These are phyloP conservation scores for Monosporascus sp. DNA, from an alignment of 2,329 filamentous ascomycete species.

Conservation along the genomic window DNA sequence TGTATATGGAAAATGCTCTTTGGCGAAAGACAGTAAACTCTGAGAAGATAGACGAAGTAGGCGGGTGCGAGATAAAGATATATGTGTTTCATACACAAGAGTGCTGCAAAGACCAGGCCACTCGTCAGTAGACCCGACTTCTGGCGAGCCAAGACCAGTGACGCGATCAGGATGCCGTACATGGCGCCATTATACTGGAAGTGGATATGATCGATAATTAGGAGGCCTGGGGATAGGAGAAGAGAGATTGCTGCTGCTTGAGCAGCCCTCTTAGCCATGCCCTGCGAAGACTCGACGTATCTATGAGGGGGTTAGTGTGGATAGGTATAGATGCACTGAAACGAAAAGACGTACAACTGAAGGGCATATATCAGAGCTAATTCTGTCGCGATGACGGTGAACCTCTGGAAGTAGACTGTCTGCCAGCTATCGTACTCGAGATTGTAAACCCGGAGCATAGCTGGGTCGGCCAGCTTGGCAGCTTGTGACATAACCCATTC, in stretches of 20 bases:
- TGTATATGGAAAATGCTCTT: conserved; percentile 71
- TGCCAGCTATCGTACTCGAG: conserved; percentile 87
- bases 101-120: conserved; percentile 74
- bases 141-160: conserved; percentile 74
- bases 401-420: conserved; percentile 87
- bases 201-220: conserved; percentile 95
- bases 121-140: conserved; percentile 70
- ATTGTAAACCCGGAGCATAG: conserved; percentile 76
- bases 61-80: conserved; percentile 94
- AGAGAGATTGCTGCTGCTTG: conserved; percentile 87
- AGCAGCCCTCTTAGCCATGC: conserved; percentile 63
- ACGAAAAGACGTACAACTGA: conserved; percentile 51
- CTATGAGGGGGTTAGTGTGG: conserved; percentile 32
- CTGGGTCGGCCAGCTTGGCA: conserved; percentile 70
- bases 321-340: background rate
- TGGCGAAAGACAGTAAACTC: conserved; percentile 79
- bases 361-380: conserved; percentile 79
- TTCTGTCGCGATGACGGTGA: conserved; percentile 83
- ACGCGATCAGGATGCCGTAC: conserved; percentile 85
- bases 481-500: conserved; percentile 86
- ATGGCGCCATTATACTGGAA: conserved; percentile 99
- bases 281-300: conserved; percentile 67
- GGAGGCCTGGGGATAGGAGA: conserved; percentile 81
- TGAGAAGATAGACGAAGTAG: conserved; percentile 90
- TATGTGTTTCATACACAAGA: conserved; percentile 96